Conservation (phyloP, 768 basidiomycete species). For the Collybia sordida region DNA sequence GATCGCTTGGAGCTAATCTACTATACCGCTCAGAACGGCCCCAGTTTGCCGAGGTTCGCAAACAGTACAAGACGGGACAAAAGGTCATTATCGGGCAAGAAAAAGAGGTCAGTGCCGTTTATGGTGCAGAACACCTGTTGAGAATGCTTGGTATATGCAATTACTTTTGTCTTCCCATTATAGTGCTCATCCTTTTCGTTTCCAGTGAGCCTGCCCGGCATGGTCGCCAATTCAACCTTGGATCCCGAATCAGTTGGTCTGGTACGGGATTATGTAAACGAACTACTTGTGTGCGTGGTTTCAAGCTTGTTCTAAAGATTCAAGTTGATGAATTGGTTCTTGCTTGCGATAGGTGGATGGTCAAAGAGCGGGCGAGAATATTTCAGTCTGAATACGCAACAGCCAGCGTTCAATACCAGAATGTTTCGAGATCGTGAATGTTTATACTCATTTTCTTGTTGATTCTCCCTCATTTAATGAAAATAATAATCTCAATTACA, state of each 20-base stretch:
- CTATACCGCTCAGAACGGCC: constrained; percentile 95
- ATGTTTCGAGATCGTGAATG: constrained; percentile 68
- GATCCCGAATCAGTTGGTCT: constrained; percentile 83
- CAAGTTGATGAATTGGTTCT: background rate
- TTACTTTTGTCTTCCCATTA: background rate
- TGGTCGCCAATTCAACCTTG: constrained; percentile 88
- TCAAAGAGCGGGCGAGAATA: constrained; percentile 65
- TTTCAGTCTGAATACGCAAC: constrained; percentile 82
- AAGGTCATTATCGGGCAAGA: constrained; percentile 68
- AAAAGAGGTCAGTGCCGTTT: constrained; percentile 86
- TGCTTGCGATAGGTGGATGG: constrained; percentile 63
- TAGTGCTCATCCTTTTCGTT: background rate
- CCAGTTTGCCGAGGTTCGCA: constrained; percentile 82
- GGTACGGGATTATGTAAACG: constrained; percentile 87
- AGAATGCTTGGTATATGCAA: constrained; percentile 79
- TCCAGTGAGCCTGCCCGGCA: constrained; percentile 86
- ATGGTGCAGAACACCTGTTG: constrained; percentile 92
- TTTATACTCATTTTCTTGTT: background rate
- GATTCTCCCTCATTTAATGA: background rate
- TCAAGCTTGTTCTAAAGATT: constrained; percentile 4
- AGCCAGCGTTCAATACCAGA: constrained; percentile 77
- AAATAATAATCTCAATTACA: background rate
- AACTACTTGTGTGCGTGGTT: constrained; percentile 67
- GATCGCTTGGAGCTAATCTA: constrained; percentile 83
- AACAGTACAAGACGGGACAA: constrained; percentile 69